These are phyloP conservation scores for Brassica carinata DNA, from an alignment of 345 rosid genomes.

Conservation along the genomic window DNA sequence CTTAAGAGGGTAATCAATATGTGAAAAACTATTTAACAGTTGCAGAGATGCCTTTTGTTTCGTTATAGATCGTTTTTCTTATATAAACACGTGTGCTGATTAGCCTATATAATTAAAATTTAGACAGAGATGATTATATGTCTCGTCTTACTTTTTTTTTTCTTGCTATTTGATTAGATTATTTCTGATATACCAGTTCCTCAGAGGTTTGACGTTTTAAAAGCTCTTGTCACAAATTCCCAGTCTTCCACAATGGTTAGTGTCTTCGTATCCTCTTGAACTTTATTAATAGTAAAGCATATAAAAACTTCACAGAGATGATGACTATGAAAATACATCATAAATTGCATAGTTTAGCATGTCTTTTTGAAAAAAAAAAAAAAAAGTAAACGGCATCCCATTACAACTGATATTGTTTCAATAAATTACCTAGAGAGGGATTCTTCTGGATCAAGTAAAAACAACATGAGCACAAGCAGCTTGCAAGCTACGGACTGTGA, in stretches of 20 bases:
- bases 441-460: constrained; percentile 74
- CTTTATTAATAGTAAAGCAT: constrained; percentile 1
- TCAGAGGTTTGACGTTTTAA: constrained; percentile 59
- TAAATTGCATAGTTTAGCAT: constrained; percentile 13
- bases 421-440: constrained; percentile 54
- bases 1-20: constrained; percentile 57
- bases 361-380: background rate
- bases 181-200: constrained; percentile 72
- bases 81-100: background rate
- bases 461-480: constrained; percentile 51
- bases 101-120: background rate
- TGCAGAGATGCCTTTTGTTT: too few relatives aligned
- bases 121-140: background rate
- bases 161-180: constrained; percentile 51
- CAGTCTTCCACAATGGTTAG: constrained; percentile 87
- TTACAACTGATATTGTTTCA: constrained; percentile 8
- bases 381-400: background rate
- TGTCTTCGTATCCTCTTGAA: background rate
- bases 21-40: too few relatives aligned
- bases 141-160: constrained; percentile 8
- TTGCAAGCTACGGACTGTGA: constrained; percentile 35
- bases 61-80: background rate
- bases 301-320: too few relatives aligned
- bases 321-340: constrained; percentile 5
- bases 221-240: constrained; percentile 58